Base-by-base conservation (phyloP, 1,139 yeast genomes). In the Nakaseomyces delphensis region DNA sequence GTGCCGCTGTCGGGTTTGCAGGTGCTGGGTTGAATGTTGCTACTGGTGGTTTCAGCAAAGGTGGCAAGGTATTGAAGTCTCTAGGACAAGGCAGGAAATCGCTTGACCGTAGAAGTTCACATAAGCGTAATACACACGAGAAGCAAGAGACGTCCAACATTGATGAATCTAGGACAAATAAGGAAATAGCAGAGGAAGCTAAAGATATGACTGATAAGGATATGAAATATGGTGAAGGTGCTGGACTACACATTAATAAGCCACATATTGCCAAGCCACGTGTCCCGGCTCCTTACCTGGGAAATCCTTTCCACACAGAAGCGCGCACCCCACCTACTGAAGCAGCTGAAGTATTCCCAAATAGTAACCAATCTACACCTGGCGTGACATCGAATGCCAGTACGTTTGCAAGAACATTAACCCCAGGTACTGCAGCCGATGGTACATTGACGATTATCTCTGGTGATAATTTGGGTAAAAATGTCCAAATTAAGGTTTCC, bases 381-480 rank as follows among this genome's bases (percentile, higher is more conserved):
- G 37, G 37, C 3, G 18, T 18, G 4, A 16, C 43, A 39, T 53
- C 60, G 3, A 45, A 47, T 23, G 55, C 53, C 21, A 51, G 55
- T 39, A 56, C 55, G 48, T 68, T 70, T 56, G 69, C 70, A 15
- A 64, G 67, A 15, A 63, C 71, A 47, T 52, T 64, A 44, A 56
- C 65, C 38, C 66, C 68, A 1, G 65, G 65, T 27, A 67, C 65
- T 37, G 63, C 73, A 2, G 57, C 69, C 44, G 74, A 79, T 5
- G 87, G 87, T 32, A 65, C 77, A 47, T 54, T 79, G 38, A 71
- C 71, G 3, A 62, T 81, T 40, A 57, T 75, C 20, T 64, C 71
- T 2, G 64, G 66, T 19, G 54, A 61, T 23, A 57, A 60, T 29
- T 36, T 67, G 18, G 68, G 66, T 5, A 58, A 58, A 27, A 52